Base-by-base conservation (phyloP, 108 stramenopile species). In the Cyclotella kingstonii region DNA sequence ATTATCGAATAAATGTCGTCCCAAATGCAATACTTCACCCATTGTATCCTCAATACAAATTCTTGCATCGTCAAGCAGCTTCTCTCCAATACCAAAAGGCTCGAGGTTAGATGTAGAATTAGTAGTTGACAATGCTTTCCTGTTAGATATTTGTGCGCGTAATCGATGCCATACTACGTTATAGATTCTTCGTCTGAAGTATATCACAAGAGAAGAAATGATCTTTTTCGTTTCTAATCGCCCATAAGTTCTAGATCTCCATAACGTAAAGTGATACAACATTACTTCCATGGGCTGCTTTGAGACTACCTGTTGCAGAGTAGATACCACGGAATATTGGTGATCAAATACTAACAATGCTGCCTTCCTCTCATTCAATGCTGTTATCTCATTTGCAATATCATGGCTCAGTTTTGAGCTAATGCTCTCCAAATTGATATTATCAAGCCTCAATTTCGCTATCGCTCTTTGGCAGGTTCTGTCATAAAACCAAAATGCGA, bases 291-390 rank as follows among this genome's bases (percentile, higher is more conserved):
- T 6, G 4, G 57, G 31, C 22, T 54, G 56, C 44, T 54, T 57
- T 30, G 66, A 68, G 22, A 66, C 66, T 18, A 39, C 59, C 19
- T 14, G 34, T 41, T 62, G 68, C 56, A 72, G 51, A 4, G n/a
- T 54, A 42, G 54, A 43, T 14, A 63, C 70, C 0, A 43, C 61
- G 34, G 7, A 10, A 36, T 40, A 34, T 49, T 70, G 78, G 18
- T 51, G 39, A 28, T 79, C 62, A 22, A 68, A 58, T 35, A 30
- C 12, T 15, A 31, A 10, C 25, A 75, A 18, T 17, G 47, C 60
- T 9, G 59, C 51, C 31, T 75, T 75, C 15, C 66, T 18, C 30
- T 68, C 66, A 30, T 40, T 54, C 2, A 75, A 42, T 26, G 42
- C 60, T 17, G 21, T 46, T 44, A 40, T n/a, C 26, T 43, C 52